Base-by-base conservation (phyloP, 352 stramenopile species). In the Globisporangium polare region DNA sequence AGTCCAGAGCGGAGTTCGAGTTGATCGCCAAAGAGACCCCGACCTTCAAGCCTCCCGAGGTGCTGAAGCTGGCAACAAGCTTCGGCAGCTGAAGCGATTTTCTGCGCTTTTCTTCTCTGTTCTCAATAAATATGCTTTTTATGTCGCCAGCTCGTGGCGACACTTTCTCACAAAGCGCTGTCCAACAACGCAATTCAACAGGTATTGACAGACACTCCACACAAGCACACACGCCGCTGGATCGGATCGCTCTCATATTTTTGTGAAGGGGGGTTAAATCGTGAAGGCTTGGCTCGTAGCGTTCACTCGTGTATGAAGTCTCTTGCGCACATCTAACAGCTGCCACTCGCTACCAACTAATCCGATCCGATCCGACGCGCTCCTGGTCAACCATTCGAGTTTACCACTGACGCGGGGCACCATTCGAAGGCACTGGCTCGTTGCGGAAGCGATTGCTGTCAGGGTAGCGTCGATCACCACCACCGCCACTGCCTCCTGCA, bases 391-490 rank as follows among this genome's bases (percentile, higher is more conserved):
- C 15, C 39, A 18, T 22, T 8, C 17, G 39, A 45, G 17, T 20
- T 29, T 42, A 56, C 50, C 50, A 56, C 50, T 56, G 50, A 56
- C 50, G 50, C 20, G 10, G 50, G 6, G 17, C n/a, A 18, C 50
- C 29, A 20, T 56, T 56, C n/a, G 29, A 41, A 13, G 50, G 5
- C 50, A 60, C 35, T 18, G 61, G 53, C 20, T 52, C 61, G 10
- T 57, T 51, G 15, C 54, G 61, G 53, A 61, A 65, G 50, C 50
- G 49, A 24, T 50, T 46, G 46, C 41, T 47, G n/a, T 47, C 41
- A 18, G 47, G 47, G 26, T 55, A 55, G 2, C 37, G 37, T 1
- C 49, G 46, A 26, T 35, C 65, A 46, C n/a, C 43, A 26, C 27
- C 27, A 15, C 13, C 24, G 31, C 24, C 26, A 20, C 39, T 12